These are phyloP conservation scores for Rhodotorula sp. DNA, from an alignment of 1,284 basidiomycete genomes.

Conservation along the genomic window DNA sequence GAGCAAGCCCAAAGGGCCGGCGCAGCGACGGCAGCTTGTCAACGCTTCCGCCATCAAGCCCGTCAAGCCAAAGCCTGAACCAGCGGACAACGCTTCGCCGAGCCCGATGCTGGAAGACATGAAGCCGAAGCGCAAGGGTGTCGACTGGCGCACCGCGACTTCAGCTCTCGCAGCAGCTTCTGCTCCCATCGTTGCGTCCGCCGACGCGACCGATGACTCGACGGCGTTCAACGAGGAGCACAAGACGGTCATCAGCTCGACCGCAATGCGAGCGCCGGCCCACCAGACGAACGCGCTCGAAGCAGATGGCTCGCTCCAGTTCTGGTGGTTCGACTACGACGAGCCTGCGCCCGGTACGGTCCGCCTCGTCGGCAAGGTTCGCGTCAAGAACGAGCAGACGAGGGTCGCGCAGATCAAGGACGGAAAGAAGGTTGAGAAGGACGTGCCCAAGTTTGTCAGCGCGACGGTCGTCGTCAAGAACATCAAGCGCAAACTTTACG, in stretches of 20 bases:
- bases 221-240: conserved; percentile 23
- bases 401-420: conserved; percentile 44
- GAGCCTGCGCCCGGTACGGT: conserved; percentile 68
- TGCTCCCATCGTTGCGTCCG: conserved; percentile 45
- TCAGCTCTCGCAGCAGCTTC: conserved; percentile 21
- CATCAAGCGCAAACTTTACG: conserved; percentile 87
- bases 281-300: conserved; percentile 60
- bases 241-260: conserved; percentile 23
- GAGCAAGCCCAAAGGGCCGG: conserved; percentile 41
- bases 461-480: conserved; percentile 83
- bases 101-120: conserved; percentile 62
- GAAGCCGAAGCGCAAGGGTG: conserved; percentile 53
- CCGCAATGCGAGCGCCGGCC: conserved; percentile 13
- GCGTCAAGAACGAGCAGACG: conserved; percentile 61
- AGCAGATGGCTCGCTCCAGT: conserved; percentile 74
- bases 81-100: conserved; percentile 24
- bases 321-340: conserved; percentile 92
- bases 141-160: conserved; percentile 40
- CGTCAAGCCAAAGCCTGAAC: conserved; percentile 28
- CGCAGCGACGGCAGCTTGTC: conserved; percentile 49
- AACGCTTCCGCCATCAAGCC: conserved; percentile 43
- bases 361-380: conserved; percentile 83
- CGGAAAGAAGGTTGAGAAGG: conserved; percentile 34
- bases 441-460: conserved; percentile 65
- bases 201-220: conserved; percentile 23